A percentile compares a stretch with the other conserved stretches of the same genome.
Conservation (phyloP, 805 yeast genomes). For the Metschnikowia henanensis region DNA sequence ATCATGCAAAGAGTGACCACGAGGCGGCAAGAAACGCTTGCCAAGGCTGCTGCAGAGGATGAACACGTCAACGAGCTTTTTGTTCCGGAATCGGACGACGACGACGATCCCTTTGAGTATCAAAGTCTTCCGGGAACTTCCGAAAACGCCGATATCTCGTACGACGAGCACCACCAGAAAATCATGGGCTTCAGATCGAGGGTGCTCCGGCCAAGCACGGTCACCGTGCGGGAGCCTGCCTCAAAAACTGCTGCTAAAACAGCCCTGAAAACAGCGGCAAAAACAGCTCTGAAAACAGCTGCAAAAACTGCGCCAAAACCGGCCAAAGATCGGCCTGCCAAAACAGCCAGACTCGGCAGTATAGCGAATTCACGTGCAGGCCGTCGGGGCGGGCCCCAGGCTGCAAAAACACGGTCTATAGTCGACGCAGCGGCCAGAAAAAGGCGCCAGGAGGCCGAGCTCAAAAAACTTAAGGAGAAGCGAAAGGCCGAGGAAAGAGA, state of each 20-base stretch:
- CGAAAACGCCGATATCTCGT: slow-evolving; percentile 13
- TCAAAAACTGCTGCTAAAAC: too few relatives aligned
- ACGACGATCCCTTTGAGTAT: slow-evolving; percentile 14
- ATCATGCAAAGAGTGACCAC: too few relatives aligned
- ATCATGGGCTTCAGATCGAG: slow-evolving; percentile 5
- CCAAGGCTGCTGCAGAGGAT: neutral
- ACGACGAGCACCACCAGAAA: slow-evolving; percentile 7
- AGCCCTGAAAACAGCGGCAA: neutral
- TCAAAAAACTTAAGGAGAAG: slow-evolving; percentile 3
- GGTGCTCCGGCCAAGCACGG: neutral
- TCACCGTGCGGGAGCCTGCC: neutral
- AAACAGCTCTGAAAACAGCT: too few relatives aligned
- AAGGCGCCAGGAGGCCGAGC: neutral
- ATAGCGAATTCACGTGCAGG: slow-evolving; percentile 2
- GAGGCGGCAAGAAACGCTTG: neutral
- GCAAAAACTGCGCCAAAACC: neutral
- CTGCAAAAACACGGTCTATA: neutral
- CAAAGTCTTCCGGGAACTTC: slow-evolving; percentile 14
- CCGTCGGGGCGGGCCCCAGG: neutral
- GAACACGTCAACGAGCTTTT: slow-evolving; percentile 13
- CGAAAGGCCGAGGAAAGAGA: slow-evolving; percentile 4
- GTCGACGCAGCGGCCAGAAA: neutral
- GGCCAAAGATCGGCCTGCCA: neutral
- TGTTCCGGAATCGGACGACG: slow-evolving; percentile 14
- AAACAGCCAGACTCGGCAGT: slow-evolving; percentile 7